Conservation (phyloP, 306 rosid genomes). For the Vigna trinervia region DNA sequence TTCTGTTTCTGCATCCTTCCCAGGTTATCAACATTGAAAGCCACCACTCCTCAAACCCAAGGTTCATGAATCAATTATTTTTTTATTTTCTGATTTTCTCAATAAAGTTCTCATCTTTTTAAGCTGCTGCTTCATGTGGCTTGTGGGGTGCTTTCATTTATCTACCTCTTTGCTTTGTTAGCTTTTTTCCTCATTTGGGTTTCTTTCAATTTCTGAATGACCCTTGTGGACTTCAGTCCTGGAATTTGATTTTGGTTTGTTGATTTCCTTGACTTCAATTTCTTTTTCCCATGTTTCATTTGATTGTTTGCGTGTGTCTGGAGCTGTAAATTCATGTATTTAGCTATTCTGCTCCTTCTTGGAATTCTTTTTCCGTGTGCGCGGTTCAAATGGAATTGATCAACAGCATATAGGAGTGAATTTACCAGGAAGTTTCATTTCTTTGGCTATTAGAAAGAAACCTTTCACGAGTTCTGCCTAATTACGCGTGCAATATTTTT, state of each 20-base stretch:
- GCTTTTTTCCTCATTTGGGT: constrained; percentile 3
- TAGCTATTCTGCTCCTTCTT: background rate
- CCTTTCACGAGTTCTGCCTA: background rate
- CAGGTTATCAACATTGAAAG: background rate
- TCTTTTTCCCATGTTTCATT: background rate
- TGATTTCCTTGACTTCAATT: background rate
- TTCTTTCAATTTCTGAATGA: constrained; percentile 17
- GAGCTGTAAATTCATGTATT: background rate
- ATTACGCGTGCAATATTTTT: background rate
- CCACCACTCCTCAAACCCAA: background rate
- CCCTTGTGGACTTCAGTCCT: constrained; percentile 5
- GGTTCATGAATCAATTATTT: background rate
- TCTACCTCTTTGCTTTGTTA: background rate
- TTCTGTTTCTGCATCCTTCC: constrained; percentile 40
- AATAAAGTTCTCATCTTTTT: constrained; percentile 1
- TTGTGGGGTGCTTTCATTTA: constrained; percentile 36
- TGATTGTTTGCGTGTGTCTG: background rate
- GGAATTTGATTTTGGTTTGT: constrained; percentile 12
- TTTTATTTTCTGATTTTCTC: background rate
- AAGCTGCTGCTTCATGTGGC: constrained; percentile 31
- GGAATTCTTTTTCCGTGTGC: constrained; percentile 12
- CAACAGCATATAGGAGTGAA: background rate
- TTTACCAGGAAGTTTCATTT: background rate
- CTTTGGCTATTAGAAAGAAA: constrained; percentile 26
- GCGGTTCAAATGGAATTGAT: constrained; percentile 15